A percentile compares a stretch with the other conserved stretches of the same genome.
Evolutionary conservation across 495 filamentous ascomycete genomes (phyloP).

Genomic region (Trichoderma reesei): DNA sequence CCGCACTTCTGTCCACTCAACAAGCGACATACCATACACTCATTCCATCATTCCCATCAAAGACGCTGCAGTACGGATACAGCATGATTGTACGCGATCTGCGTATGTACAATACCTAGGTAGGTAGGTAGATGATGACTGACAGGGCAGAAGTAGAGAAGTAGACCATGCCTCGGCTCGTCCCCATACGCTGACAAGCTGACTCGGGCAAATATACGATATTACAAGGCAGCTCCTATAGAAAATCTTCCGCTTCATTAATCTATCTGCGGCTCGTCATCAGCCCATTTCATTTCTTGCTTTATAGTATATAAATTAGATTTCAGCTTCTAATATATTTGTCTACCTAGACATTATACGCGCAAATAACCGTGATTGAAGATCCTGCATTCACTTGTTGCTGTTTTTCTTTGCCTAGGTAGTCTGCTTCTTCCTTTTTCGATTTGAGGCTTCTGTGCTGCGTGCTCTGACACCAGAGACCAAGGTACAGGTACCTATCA

Average conservation of each 20-base stretch:
- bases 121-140: neutral
- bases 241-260: neutral
- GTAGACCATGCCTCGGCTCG: neutral
- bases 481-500: too few relatives aligned
- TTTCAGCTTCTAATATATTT: neutral
- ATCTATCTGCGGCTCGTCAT: conserved; percentile 4
- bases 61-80: too few relatives aligned
- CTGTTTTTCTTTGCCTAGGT: too few relatives aligned
- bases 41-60: too few relatives aligned
- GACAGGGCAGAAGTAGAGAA: neutral
- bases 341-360: too few relatives aligned
- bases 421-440: too few relatives aligned
- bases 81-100: too few relatives aligned
- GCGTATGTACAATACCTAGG: too few relatives aligned
- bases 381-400: too few relatives aligned
- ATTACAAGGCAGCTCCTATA: neutral
- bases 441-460: too few relatives aligned
- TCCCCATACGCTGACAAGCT: neutral
- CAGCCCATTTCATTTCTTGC: neutral
- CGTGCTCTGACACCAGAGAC: too few relatives aligned
- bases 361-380: too few relatives aligned
- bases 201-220: neutral
- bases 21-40: neutral
- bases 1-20: neutral
- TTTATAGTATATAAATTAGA: neutral